Evolutionary conservation across 2,329 filamentous ascomycete genomes (phyloP), one percentile per base, ranked within the genome.

Genomic region (Aspergillus intermedius): DNA sequence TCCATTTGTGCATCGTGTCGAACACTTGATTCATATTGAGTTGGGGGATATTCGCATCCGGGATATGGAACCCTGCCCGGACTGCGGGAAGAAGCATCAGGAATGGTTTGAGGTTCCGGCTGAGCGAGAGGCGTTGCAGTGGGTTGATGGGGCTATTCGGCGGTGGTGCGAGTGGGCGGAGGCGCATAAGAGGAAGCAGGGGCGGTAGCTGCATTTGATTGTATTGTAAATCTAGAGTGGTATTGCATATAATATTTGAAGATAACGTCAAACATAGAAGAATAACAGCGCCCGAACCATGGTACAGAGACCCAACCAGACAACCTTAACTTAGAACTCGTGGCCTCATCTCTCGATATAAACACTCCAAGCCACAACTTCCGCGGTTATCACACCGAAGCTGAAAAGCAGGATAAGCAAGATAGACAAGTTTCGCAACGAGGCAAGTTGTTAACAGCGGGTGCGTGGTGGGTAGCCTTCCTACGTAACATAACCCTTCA

Each of bases 71-170:
- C 79, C 80, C 46, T 98, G 93, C 61, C 75, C 76, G 4, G 79
- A 82, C 1, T 98, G 93, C 63, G 90, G 90, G 2, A 84, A 83
- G 61, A 84, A 89, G 59, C 93, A 98, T 68, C 77, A 85, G 46
- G 93, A 98, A 72, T 98, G 91, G 91, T 98, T 98, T 65, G 87
- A 94, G 70, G 83, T 96, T 1, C 82, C 88, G 53, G 87, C 88
- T 0, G 84, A 75, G 19, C 79, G 83, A 54, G 77, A 84, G 23
- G 87, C 84, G 0, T 77, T 97, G 3, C 80, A 77, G 51, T 77
- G 63, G 22, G 80, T 88, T 8, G 84, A 88, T 69, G 82, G 87
- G 55, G 81, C 90, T 50, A 83, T 95, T 37, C 81, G 84, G 62
- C 74, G 89, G 55, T 98, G 93, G 93, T 83, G 91, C 7, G 80